A percentile compares a stretch with the other conserved stretches of the same genome.
phyloP scores from a whole-genome alignment of 1,284 basidiomycete genomes.

The Phlebopus sp. region DNA sequence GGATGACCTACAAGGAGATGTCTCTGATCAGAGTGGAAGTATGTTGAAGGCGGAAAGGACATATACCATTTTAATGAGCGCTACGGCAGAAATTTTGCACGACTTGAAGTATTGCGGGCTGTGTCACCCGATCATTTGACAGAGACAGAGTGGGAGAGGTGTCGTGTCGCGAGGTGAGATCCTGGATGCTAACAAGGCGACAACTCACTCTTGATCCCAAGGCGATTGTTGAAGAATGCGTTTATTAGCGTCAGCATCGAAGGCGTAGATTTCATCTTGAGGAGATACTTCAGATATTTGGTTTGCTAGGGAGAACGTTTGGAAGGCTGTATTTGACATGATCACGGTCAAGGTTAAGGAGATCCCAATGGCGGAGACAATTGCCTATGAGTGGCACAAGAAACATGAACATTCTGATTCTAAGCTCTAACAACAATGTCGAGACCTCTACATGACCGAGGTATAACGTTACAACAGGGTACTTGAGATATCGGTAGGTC shows the following conservation, averaged over 20 bases:
- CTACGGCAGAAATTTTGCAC: constrained; percentile 93
- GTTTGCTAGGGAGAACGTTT: constrained; percentile 85
- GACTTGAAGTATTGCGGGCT: constrained; percentile 92
- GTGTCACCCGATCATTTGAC: background rate
- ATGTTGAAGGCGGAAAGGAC: background rate
- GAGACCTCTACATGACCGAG: background rate
- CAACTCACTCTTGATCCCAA: constrained; percentile 81
- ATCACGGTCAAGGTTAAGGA: background rate
- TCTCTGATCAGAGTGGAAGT: background rate
- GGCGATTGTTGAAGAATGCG: constrained; percentile 71
- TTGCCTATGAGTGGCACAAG: too few species aligned
- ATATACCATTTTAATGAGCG: constrained; percentile 95
- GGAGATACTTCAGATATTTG: constrained; percentile 67
- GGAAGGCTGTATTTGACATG: constrained; percentile 55
- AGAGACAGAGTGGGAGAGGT: background rate
- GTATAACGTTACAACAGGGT: background rate
- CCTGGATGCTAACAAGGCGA: too few species aligned
- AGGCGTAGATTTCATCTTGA: constrained; percentile 81
- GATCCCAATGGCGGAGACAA: background rate
- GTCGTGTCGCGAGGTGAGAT: too few species aligned
- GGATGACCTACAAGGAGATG: constrained; percentile 71
- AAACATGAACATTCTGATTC: too few species aligned
- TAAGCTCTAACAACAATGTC: too few species aligned
- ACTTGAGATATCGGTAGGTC: background rate
- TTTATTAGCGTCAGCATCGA: constrained; percentile 72